These are phyloP conservation scores for Stephania japonica DNA, from an alignment of 164 flowering plant species.

Conservation along the genomic window DNA sequence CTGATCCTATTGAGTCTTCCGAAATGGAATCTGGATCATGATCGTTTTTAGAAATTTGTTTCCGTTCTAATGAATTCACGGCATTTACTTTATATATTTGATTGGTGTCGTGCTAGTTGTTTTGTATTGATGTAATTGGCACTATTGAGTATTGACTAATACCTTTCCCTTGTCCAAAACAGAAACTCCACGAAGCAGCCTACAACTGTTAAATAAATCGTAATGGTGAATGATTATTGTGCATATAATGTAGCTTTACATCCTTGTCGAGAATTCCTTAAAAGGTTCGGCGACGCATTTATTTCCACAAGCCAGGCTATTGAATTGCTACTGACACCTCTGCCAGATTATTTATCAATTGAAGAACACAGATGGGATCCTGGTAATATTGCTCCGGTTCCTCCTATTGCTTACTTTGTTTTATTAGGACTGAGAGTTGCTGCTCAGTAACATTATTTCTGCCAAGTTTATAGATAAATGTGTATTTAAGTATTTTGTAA, in stretches of 20 bases:
- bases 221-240: slow-evolving; percentile 3
- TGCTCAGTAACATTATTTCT: neutral
- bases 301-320: neutral
- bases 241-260: slow-evolving; percentile 9
- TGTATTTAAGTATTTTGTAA: neutral
- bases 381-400: neutral
- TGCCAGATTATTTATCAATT: neutral
- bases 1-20: neutral
- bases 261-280: neutral
- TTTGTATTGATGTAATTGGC: neutral
- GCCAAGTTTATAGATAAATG: neutral
- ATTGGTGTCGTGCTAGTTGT: neutral
- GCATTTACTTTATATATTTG: neutral
- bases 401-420: neutral
- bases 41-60: neutral
- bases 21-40: neutral
- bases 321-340: neutral
- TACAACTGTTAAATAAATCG: neutral
- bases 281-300: neutral
- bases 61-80: neutral
- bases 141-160: neutral
- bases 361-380: neutral
- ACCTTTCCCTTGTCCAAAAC: neutral
- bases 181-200: slow-evolving; percentile 14
- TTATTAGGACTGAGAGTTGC: neutral